These are phyloP conservation scores for Saccharomycopsis schoenii DNA, from an alignment of 805 yeast species.

Conservation along the genomic window DNA sequence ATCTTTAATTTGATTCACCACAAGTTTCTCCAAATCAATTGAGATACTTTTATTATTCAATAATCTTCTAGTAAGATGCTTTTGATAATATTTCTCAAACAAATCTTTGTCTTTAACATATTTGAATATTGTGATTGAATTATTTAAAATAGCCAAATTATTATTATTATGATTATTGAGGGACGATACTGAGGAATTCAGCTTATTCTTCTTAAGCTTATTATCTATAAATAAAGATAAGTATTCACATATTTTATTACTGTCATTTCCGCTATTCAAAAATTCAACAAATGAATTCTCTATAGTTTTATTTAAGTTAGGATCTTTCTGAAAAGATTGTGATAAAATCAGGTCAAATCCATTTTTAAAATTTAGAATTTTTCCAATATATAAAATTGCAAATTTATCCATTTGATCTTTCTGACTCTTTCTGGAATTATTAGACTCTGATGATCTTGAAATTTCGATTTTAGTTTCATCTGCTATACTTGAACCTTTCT, in stretches of 20 bases:
- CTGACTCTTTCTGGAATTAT: conserved; percentile 8
- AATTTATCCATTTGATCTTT: conserved; percentile 34
- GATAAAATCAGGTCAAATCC: conserved; percentile 41
- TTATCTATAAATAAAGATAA: conserved; percentile 9
- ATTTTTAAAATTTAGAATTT: conserved; percentile 40
- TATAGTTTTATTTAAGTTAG: conserved; percentile 41
- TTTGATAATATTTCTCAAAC: conserved; percentile 77
- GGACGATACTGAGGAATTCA: conserved; percentile 24
- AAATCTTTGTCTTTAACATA: conserved; percentile 74
- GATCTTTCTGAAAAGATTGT: conserved; percentile 40
- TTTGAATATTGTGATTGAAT: conserved; percentile 53
- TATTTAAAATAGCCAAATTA: conserved; percentile 34
- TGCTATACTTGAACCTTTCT: conserved; percentile 9
- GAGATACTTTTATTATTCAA: conserved; percentile 34
- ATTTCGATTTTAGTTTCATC: conserved; percentile 16
- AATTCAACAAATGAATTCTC: conserved; percentile 54
- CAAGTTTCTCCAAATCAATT: conserved; percentile 53
- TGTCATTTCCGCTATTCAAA: conserved; percentile 35
- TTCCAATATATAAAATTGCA: conserved; percentile 62
- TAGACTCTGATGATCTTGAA: conserved; percentile 9
- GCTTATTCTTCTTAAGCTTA: conserved; percentile 5
- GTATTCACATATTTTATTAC: conserved; percentile 2
- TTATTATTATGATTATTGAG: conserved; percentile 33
- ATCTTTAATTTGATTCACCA: conserved; percentile 57
- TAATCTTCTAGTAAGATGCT: conserved; percentile 76